phyloP scores from a whole-genome alignment of 192 early-diverging fungal genomes.

The Dissophora globulifera region DNA sequence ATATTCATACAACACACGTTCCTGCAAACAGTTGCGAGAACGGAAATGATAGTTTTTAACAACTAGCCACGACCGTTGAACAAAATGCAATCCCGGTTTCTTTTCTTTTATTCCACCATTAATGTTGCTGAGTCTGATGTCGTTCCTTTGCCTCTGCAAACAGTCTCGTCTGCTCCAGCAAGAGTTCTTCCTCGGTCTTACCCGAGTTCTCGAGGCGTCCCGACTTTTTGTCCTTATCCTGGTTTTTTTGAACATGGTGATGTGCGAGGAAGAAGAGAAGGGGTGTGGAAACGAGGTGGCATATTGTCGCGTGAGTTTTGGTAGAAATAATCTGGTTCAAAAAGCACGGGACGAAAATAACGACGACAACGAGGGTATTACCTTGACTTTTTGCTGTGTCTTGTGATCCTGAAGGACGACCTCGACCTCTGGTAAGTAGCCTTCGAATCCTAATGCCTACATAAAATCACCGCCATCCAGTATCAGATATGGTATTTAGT shows the following conservation, averaged over 20 bases:
- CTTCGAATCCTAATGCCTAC: conserved; percentile 90
- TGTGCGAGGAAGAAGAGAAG: no score
- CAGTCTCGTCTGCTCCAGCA: conserved; percentile 84
- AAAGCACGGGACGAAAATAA: no score
- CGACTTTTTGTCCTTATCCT: conserved; percentile 85
- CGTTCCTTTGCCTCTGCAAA: conserved; percentile 89
- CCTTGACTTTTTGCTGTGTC: conserved; percentile 78
- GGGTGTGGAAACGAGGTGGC: no score
- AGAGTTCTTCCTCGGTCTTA: conserved; percentile 86
- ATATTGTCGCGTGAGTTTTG: no score
- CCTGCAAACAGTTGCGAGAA: not conserved
- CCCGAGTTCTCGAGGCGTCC: conserved; percentile 82
- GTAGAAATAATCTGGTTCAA: no score
- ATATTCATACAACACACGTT: not conserved
- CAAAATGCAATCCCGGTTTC: not conserved
- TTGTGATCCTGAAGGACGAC: conserved; percentile 91
- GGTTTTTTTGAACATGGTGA: conserved; percentile 32
- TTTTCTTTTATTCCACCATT: not conserved
- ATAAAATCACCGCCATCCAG: no score
- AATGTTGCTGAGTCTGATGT: conserved; percentile 65
- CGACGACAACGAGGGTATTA: no score
- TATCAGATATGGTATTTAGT: no score
- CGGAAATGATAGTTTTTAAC: not conserved
- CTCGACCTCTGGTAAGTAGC: conserved; percentile 87
- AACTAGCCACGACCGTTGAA: no score